Base-by-base conservation (phyloP, 257 asterid species). In the Penstemon eatonii region DNA sequence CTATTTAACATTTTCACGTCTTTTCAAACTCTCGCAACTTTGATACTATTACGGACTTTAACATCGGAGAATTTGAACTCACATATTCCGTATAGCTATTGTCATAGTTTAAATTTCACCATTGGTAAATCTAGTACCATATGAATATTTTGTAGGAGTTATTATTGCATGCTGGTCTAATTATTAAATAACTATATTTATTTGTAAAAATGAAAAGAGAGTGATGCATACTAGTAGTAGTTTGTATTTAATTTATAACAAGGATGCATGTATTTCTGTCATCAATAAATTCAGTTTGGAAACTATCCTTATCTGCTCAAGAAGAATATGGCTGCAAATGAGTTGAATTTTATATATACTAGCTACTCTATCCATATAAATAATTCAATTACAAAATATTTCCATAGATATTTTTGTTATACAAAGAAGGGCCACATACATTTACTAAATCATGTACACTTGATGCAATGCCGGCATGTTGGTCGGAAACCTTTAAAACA, bases 211-310 rank as follows among this genome's bases (percentile, higher is more conserved):
- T 12, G 4, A 44, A 46, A 63, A 47, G 33, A 36, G 45, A 10
- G 9, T 47, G 68, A 59, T 49, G 61, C 3, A 2, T 3, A 42
- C 37, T 56, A 9, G 33, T 15, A 15, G 33, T 15, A 15, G 18
- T 25, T 25, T 25, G 33, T 25, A 15, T 15, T 15, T 15, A 15
- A 25, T 25, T 25, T 25, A 25, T 25, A 25, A 25, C 33, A 25
- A 33, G 70, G 49, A 60, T 43, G 38, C 6, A 55, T 71, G 11
- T 46, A 46, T 9, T 7, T 7, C 51, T 60, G 66, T 76, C 70
- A 71, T 60, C 68, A 67, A 77, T 77, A 67, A 77, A 72, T 72
- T n/a, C 15, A 51, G 78, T 71, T 71, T 47, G 72, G 72, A 72
- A 50, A 57, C 41, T 50, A 51, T 72, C 81, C 52, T 60, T 38